These are phyloP conservation scores for Bruguiera sexangula DNA, from an alignment of 345 rosid species.

Conservation along the genomic window DNA sequence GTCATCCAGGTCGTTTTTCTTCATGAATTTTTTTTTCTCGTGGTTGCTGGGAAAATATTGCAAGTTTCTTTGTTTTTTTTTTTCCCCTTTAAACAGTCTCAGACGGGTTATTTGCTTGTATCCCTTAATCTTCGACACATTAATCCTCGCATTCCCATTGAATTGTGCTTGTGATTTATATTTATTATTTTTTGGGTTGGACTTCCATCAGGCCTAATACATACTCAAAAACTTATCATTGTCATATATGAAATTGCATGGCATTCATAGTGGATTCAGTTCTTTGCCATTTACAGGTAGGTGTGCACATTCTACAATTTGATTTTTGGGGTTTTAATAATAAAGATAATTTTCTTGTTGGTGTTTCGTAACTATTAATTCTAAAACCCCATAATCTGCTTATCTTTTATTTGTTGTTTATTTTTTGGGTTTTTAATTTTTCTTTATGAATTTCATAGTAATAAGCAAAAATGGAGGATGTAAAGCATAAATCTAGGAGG, in stretches of 20 bases:
- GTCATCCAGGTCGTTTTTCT: too few relatives aligned
- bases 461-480: constrained; percentile 34
- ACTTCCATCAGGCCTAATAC: background rate
- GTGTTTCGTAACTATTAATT: background rate
- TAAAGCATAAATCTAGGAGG: constrained; percentile 43
- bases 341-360: background rate
- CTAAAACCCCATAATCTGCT: background rate
- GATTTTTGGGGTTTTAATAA: background rate
- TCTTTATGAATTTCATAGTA: background rate
- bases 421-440: background rate
- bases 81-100: too few relatives aligned
- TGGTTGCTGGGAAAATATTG: too few relatives aligned
- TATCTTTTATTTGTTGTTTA: background rate
- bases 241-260: background rate
- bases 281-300: background rate
- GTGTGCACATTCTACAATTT: background rate
- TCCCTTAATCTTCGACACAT: too few relatives aligned
- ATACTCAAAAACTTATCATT: background rate
- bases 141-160: background rate
- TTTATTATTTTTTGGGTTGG: background rate
- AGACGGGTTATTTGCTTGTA: too few relatives aligned
- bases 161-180: background rate
- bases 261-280: background rate
- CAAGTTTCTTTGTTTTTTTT: too few relatives aligned
- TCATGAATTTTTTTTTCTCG: too few relatives aligned